These are phyloP conservation scores for Blastomyces silverae DNA, from an alignment of 2,329 filamentous ascomycete genomes.

Conservation along the genomic window DNA sequence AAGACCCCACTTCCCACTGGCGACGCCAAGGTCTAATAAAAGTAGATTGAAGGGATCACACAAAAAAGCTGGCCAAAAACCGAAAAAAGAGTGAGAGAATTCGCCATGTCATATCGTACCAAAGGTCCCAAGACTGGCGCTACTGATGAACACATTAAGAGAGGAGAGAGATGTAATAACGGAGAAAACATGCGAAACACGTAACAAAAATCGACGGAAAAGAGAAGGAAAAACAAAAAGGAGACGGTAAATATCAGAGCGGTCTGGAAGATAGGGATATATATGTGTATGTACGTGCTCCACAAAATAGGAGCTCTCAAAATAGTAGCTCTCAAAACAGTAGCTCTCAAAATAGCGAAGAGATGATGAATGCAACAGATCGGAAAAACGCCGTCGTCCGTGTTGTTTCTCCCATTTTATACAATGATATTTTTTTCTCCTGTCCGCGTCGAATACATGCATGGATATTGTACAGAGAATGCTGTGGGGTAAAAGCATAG, in stretches of 20 bases:
- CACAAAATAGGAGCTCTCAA: conserved; percentile 5
- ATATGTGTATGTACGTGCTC: conserved; percentile 12
- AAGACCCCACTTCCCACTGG: not conserved
- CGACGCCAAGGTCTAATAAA: conserved; percentile 1
- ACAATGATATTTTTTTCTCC: not conserved
- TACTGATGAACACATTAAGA: conserved; percentile 31
- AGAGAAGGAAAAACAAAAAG: conserved; percentile 20
- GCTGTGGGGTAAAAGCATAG: not conserved
- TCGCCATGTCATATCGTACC: conserved; percentile 1
- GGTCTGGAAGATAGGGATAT: not conserved
- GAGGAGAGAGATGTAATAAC: conserved; percentile 32
- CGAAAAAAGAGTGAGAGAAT: not conserved
- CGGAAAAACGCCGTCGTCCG: conserved; percentile 10
- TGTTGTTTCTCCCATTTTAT: conserved; percentile 6
- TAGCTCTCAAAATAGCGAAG: not conserved
- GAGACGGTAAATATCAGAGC: conserved; percentile 19
- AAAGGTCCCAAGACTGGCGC: not conserved
- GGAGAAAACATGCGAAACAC: conserved; percentile 14
- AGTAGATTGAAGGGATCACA: not conserved
- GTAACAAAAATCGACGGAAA: conserved; percentile 20
- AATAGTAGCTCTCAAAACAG: conserved; percentile 9
- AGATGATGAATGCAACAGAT: conserved; percentile 9
- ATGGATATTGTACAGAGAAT: conserved; percentile 10
- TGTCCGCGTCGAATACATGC: conserved; percentile 10
- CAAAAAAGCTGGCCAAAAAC: not conserved